Conservation (phyloP, 345 rosid genomes). For the Lepidium aucheri region DNA sequence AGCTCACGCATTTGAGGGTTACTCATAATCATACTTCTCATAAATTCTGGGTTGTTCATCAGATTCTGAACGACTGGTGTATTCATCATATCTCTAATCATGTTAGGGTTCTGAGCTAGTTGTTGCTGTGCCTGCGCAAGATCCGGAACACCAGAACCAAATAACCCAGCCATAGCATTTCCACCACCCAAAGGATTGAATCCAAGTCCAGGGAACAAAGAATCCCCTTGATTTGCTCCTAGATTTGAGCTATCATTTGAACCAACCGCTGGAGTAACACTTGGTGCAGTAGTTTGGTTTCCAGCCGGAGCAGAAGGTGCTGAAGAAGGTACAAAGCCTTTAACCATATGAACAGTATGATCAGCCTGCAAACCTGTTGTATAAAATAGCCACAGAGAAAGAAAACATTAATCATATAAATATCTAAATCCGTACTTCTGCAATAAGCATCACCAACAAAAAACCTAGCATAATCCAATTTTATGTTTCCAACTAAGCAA, state of each 20-base stretch:
- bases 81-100: slow-evolving; percentile 83
- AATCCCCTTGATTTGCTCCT: slow-evolving; percentile 47
- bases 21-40: slow-evolving; percentile 70
- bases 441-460: not conserved
- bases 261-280: slow-evolving; percentile 50
- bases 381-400: slow-evolving; percentile 1
- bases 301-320: slow-evolving; percentile 43
- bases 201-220: slow-evolving; percentile 77
- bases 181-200: slow-evolving; percentile 48
- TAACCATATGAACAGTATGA: slow-evolving; percentile 88
- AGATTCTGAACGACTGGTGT: slow-evolving; percentile 72
- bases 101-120: slow-evolving; percentile 63
- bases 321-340: slow-evolving; percentile 56
- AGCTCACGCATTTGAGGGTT: slow-evolving; percentile 94
- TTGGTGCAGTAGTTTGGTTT: slow-evolving; percentile 35
- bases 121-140: slow-evolving; percentile 82
- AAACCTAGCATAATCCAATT: not conserved
- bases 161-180: slow-evolving; percentile 48
- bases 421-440: not conserved
- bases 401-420: not conserved
- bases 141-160: slow-evolving; percentile 66
- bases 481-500: not conserved
- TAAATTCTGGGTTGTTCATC: slow-evolving; percentile 81
- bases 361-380: slow-evolving; percentile 79
- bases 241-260: slow-evolving; percentile 42